Percentiles rank a stretch among this genome's conserved stretches.
phyloP scores from a whole-genome alignment of 306 rosid species.

The Pyrus communis region DNA sequence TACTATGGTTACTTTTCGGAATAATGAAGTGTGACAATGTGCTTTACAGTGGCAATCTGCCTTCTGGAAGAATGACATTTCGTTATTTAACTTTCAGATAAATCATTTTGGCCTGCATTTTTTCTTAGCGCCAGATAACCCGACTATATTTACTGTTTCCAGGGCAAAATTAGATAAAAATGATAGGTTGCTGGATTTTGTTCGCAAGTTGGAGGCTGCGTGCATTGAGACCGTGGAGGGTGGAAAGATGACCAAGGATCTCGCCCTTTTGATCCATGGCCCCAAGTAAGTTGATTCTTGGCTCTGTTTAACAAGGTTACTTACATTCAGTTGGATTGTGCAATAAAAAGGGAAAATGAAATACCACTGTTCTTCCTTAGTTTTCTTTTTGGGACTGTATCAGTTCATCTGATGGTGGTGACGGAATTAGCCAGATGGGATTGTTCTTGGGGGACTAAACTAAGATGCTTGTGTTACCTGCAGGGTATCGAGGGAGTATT shows the following conservation, averaged over 20 bases:
- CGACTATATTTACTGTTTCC: background rate
- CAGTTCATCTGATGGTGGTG: background rate
- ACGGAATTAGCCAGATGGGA: background rate
- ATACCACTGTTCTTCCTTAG: background rate
- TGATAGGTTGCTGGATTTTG: conserved; percentile 65
- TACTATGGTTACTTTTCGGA: too few species aligned
- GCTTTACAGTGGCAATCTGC: background rate
- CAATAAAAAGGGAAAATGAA: background rate
- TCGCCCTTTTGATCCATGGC: conserved; percentile 79
- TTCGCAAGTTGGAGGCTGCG: conserved; percentile 76
- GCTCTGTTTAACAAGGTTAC: background rate
- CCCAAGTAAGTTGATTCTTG: conserved; percentile 54
- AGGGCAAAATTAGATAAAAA: conserved; percentile 85
- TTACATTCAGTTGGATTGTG: background rate
- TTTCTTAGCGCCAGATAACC: background rate
- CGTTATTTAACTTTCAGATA: background rate
- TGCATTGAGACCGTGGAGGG: conserved; percentile 84
- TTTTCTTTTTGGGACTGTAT: background rate
- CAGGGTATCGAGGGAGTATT: conserved; percentile 79
- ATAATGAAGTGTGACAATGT: background rate
- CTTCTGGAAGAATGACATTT: background rate
- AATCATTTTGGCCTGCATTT: background rate
- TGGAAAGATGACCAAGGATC: conserved; percentile 97
- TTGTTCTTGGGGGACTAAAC: background rate
- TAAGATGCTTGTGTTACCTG: conserved; percentile 5